phyloP scores from a whole-genome alignment of 352 stramenopile genomes.

The Sclerospora graminicola region DNA sequence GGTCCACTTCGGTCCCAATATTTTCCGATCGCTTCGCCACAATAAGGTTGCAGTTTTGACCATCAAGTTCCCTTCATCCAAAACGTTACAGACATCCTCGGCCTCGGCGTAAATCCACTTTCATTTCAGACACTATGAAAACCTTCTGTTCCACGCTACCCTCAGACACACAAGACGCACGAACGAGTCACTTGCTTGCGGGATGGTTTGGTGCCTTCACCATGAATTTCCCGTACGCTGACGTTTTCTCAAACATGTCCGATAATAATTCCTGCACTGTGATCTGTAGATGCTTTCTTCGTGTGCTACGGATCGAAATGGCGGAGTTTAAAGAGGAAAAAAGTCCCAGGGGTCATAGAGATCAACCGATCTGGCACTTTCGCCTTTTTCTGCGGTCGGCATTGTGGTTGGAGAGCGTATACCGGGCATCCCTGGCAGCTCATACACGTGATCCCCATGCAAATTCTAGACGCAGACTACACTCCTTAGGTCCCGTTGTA shows the following conservation, averaged over 20 bases:
- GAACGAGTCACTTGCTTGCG: conserved; percentile 16
- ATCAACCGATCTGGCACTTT: conserved; percentile 36
- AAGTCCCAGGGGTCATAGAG: conserved; percentile 75
- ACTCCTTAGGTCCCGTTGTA: conserved; percentile 49
- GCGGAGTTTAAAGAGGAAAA: conserved; percentile 72
- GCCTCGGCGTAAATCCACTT: conserved; percentile 46
- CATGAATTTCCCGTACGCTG: conserved; percentile 52
- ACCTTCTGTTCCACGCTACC: neutral
- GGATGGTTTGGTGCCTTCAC: conserved; percentile 42
- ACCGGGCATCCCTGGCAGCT: conserved; percentile 68
- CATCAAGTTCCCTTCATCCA: conserved; percentile 51
- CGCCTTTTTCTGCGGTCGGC: conserved; percentile 36
- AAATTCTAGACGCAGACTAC: conserved; percentile 56
- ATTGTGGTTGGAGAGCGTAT: conserved; percentile 78
- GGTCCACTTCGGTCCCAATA: too few relatives aligned
- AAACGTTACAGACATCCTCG: conserved; percentile 63
- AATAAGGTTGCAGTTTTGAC: conserved; percentile 55
- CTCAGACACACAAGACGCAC: neutral
- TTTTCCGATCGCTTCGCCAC: too few relatives aligned
- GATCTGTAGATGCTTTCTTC: conserved; percentile 57
- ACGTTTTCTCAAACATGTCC: conserved; percentile 34
- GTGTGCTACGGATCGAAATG: conserved; percentile 49
- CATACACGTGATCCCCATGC: conserved; percentile 82
- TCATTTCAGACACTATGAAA: conserved; percentile 31
- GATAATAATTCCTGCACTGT: conserved; percentile 70